Evolutionary conservation across 2,329 filamentous ascomycete genomes (phyloP), one percentile per base, ranked within the genome.

Genomic region (Xylariaceae sp.): DNA sequence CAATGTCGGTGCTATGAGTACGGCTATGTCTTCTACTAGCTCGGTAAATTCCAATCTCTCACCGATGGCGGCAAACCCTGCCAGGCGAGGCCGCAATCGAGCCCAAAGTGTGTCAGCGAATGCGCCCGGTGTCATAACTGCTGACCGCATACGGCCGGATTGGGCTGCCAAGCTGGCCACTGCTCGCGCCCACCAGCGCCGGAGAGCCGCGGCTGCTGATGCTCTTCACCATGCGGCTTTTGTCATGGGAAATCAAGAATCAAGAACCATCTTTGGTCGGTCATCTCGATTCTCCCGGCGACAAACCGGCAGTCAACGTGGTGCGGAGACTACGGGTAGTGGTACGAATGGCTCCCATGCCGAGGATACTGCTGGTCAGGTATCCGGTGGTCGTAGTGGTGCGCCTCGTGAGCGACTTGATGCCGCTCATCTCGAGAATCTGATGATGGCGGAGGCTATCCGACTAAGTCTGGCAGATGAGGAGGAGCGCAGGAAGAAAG

Each of bases 361-460:
- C 9, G 67, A 61, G 3, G 70, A 71, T 11, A 64, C 69, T 2
- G 62, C 66, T 7, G 70, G 69, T 2, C 68, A 71, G 3, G 76
- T 77, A 4, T 70, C 71, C 2, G 70, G 75, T 0, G 70, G 70
- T 1, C 72, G 71, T 2, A 11, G 51, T 10, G 67, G 55, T 35
- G 64, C 49, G 55, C 66, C 11, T 59, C 68, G 59, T 49, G 67
- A 62, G 59, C 65, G 62, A 50, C 68, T 57, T 68, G 78, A 60
- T 73, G 80, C 51, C 72, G 71, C 58, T 82, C 92, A 97, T 66
- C 81, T 97, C 0, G 94, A 99, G 72, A 93, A 96, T 53, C 89
- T 99, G 79, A 99, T 99, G 94, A 92, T 97, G 80, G 91, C 94
- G 81, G 94, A 99, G 73, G 94, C 94, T 0, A 95, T 99, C 52